Conservation (phyloP, 306 rosid genomes). For the Vigna unguiculata region DNA sequence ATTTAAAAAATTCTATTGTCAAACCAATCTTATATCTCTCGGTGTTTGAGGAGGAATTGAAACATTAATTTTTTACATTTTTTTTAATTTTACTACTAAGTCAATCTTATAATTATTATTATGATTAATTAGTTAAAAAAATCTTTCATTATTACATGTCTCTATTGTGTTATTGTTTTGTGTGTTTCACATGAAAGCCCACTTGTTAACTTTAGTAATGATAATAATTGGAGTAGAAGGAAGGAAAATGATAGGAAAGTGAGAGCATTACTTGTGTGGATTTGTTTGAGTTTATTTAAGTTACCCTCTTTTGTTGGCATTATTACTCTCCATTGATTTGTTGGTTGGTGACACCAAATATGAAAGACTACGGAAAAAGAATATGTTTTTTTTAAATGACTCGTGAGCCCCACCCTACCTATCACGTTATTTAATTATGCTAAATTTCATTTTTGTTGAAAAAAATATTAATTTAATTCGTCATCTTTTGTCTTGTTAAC, state of each 20-base stretch:
- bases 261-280: background rate
- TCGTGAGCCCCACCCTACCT: background rate
- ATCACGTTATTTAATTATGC: background rate
- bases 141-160: background rate
- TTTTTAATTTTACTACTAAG: too few species aligned
- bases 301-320: background rate
- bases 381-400: background rate
- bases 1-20: too few species aligned
- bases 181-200: background rate
- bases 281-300: background rate
- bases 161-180: background rate
- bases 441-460: background rate
- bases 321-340: background rate
- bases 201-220: background rate
- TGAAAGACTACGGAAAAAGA: background rate
- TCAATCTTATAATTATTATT: too few species aligned
- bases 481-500: background rate
- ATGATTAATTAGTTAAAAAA: background rate
- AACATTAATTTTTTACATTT: too few species aligned
- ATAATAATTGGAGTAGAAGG: background rate
- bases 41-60: too few species aligned
- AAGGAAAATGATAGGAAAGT: background rate
- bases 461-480: background rate
- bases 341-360: background rate
- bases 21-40: too few species aligned